phyloP scores from a whole-genome alignment of 73 alveolate genomes.

The Paramecium biaurelia region DNA sequence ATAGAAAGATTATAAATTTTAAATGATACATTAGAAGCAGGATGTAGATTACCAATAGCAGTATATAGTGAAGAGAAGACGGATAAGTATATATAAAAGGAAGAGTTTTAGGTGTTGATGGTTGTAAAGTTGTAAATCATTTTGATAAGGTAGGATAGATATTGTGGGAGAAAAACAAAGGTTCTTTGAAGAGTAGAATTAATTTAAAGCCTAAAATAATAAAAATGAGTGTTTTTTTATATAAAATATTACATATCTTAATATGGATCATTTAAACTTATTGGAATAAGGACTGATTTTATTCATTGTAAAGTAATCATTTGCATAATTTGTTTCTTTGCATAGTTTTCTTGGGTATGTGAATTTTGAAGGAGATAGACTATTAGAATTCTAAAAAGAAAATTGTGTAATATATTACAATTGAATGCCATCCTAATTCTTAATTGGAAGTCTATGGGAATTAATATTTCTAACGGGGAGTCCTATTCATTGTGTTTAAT shows the following conservation, averaged over 20 bases:
- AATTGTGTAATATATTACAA: not conserved
- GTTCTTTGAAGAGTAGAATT: not conserved
- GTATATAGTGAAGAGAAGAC: slow-evolving; percentile 58
- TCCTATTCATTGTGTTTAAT: slow-evolving; percentile 52
- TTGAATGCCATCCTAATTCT: slow-evolving; percentile 61
- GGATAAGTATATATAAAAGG: not conserved
- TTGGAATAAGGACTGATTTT: slow-evolving; percentile 58
- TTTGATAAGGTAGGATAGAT: not conserved
- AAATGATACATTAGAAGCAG: slow-evolving; percentile 76
- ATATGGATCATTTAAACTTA: slow-evolving; percentile 50
- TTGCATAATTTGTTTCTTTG: slow-evolving; percentile 64
- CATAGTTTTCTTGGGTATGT: slow-evolving; percentile 62
- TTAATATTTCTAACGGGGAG: slow-evolving; percentile 62
- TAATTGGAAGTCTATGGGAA: slow-evolving; percentile 58
- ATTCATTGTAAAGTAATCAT: slow-evolving; percentile 59
- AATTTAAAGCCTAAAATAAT: not conserved
- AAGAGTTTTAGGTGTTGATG: not conserved
- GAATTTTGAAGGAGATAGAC: slow-evolving; percentile 37
- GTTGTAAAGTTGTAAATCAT: not conserved
- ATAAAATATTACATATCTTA: not conserved
- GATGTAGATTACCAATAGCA: slow-evolving; percentile 80
- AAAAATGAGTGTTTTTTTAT: not conserved
- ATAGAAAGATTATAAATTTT: slow-evolving; percentile 15
- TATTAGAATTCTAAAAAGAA: not conserved
- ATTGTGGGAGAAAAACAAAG: not conserved